These are phyloP conservation scores for Kernera saxatilis DNA, from an alignment of 345 rosid genomes.

Conservation along the genomic window DNA sequence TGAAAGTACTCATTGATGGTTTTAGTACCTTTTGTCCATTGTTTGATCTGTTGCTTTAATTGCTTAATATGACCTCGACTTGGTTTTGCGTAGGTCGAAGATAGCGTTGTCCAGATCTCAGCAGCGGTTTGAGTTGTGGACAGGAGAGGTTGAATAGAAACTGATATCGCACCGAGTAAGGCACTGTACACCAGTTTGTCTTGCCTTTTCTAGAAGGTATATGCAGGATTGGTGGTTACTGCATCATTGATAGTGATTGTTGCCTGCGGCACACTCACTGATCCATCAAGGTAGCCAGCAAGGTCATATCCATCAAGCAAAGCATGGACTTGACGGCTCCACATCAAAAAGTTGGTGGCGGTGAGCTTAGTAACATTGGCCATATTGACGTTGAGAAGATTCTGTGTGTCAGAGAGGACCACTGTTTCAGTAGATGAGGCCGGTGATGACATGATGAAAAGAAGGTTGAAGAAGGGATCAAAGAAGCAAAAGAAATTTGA, in stretches of 20 bases:
- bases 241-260: not conserved
- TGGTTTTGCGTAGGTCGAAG: not conserved
- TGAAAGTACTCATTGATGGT: not conserved
- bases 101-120: not conserved
- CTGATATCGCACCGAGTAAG: rapidly evolving
- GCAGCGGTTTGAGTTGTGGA: not conserved
- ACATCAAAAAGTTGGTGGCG: not conserved
- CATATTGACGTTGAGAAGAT: not conserved
- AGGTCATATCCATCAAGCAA: not conserved
- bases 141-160: not conserved
- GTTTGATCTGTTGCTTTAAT: not conserved
- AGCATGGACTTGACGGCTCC: not conserved
- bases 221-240: not conserved
- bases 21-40: not conserved
- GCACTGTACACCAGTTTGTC: not conserved
- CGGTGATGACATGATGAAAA: too few relatives aligned
- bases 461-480: too few relatives aligned
- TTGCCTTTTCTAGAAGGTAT: not conserved
- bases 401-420: not conserved
- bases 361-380: not conserved
- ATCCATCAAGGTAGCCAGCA: not conserved
- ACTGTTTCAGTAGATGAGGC: too few relatives aligned
- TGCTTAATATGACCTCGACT: not conserved
- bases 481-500: too few relatives aligned
- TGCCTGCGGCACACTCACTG: not conserved